A percentile compares a stretch with the other conserved stretches of the same genome.
These are phyloP conservation scores for Mercurialis annua DNA, from an alignment of 345 rosid genomes.

Conservation along the genomic window DNA sequence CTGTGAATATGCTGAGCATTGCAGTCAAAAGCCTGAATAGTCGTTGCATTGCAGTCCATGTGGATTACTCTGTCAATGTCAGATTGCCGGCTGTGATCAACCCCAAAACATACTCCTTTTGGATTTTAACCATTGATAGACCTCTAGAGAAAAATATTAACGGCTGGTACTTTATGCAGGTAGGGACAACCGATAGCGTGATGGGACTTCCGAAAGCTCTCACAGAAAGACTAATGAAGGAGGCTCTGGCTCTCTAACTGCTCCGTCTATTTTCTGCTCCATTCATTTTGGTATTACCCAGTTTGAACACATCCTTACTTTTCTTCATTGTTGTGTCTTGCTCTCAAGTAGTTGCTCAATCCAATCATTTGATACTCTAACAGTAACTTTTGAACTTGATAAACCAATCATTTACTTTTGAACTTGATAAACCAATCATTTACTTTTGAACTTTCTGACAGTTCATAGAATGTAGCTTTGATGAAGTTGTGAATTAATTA, in stretches of 20 bases:
- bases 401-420: not conserved
- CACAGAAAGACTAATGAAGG: slow-evolving; percentile 57
- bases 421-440: not conserved
- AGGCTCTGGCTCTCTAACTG: slow-evolving; percentile 46
- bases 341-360: too few relatives aligned
- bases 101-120: not conserved
- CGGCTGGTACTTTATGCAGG: slow-evolving; percentile 37
- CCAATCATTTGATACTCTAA: too few relatives aligned
- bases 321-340: too few relatives aligned
- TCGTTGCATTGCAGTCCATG: not conserved
- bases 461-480: not conserved
- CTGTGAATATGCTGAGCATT: not conserved
- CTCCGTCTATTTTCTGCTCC: not conserved
- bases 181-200: slow-evolving; percentile 85
- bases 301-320: not conserved
- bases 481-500: not conserved
- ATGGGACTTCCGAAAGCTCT: slow-evolving; percentile 88
- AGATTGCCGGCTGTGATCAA: not conserved
- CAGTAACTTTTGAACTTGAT: too few relatives aligned
- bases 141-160: not conserved
- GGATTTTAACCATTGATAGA: not conserved
- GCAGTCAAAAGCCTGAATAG: not conserved
- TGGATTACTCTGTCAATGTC: not conserved
- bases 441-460: too few relatives aligned
- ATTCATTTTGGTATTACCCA: not conserved